phyloP scores from a whole-genome alignment of 768 basidiomycete species.

The Tricholoma flavovirens region DNA sequence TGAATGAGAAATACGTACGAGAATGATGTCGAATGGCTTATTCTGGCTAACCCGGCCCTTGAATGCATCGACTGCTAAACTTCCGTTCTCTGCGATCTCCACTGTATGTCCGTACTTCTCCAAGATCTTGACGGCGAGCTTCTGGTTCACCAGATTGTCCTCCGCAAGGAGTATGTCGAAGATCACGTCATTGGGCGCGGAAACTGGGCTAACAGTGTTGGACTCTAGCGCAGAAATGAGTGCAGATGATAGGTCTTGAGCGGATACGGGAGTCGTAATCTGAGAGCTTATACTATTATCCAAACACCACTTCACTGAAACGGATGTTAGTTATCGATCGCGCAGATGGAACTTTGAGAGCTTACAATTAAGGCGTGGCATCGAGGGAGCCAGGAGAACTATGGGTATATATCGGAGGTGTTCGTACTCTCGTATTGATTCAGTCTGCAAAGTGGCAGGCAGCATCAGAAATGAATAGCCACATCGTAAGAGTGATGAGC shows the following conservation, averaged over 20 bases:
- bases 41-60: constrained; percentile 66
- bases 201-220: constrained; percentile 70
- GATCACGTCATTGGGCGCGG: constrained; percentile 77
- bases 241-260: constrained; percentile 62
- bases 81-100: constrained; percentile 98
- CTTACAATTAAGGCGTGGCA: constrained; percentile 66
- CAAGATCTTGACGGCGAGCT: constrained; percentile 91
- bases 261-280: constrained; percentile 83
- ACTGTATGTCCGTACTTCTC: constrained; percentile 39
- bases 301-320: constrained; percentile 37
- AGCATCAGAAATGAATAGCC: neutral
- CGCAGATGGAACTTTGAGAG: too few relatives aligned
- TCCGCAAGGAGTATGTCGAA: constrained; percentile 96
- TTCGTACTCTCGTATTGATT: constrained; percentile 85
- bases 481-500: too few relatives aligned
- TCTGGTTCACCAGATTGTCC: constrained; percentile 95
- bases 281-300: constrained; percentile 84
- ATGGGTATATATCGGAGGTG: constrained; percentile 96
- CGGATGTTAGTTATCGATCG: constrained; percentile 6
- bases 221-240: too few relatives aligned
- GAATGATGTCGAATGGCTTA: constrained; percentile 85
- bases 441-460: constrained; percentile 50
- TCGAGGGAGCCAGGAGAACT: constrained; percentile 78
- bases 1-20: constrained; percentile 49
- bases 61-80: constrained; percentile 88